phyloP scores from a whole-genome alignment of 1,139 yeast genomes.

The Hyphopichia khmerensis region DNA sequence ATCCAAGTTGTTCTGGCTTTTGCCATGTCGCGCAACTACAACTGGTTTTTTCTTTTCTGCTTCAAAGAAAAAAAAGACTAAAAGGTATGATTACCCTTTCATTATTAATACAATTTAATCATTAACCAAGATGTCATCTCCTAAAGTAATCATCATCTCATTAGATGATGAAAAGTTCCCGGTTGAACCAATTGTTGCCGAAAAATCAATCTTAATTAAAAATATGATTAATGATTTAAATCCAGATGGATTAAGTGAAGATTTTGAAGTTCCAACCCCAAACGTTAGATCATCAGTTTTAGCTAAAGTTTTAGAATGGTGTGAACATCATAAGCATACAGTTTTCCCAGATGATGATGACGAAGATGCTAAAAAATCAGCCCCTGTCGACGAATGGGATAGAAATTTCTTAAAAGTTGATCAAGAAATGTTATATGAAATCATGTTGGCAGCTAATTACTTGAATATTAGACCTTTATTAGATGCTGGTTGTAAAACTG shows the following conservation, averaged over 20 bases:
- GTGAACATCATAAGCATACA: slow-evolving; percentile 92
- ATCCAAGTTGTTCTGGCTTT: too few species aligned
- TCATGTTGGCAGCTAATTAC: slow-evolving; percentile 93
- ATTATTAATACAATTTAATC: too few species aligned
- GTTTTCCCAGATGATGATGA: slow-evolving; percentile 70
- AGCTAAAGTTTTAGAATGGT: slow-evolving; percentile 93
- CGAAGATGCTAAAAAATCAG: slow-evolving; percentile 78
- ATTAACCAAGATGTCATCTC: slow-evolving; percentile 16
- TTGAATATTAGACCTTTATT: slow-evolving; percentile 89
- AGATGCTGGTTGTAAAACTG: slow-evolving; percentile 95
- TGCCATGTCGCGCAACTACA: too few species aligned
- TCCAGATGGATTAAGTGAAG: slow-evolving; percentile 60
- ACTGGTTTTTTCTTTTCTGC: too few species aligned
- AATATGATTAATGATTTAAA: slow-evolving; percentile 84
- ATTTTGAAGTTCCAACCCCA: slow-evolving; percentile 88
- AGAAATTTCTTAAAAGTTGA: slow-evolving; percentile 93
- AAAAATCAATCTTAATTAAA: slow-evolving; percentile 82
- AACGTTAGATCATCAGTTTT: slow-evolving; percentile 85
- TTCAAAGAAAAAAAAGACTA: too few species aligned
- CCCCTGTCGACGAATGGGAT: slow-evolving; percentile 95
- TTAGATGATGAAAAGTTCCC: slow-evolving; percentile 73
- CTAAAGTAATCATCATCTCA: slow-evolving; percentile 61
- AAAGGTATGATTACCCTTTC: too few species aligned
- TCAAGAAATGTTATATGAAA: slow-evolving; percentile 97
- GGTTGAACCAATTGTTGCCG: slow-evolving; percentile 83